A percentile compares a stretch with the other conserved stretches of the same genome.
phyloP scores from a whole-genome alignment of 2,329 filamentous ascomycete genomes.

The Sclerotinia nivalis region DNA sequence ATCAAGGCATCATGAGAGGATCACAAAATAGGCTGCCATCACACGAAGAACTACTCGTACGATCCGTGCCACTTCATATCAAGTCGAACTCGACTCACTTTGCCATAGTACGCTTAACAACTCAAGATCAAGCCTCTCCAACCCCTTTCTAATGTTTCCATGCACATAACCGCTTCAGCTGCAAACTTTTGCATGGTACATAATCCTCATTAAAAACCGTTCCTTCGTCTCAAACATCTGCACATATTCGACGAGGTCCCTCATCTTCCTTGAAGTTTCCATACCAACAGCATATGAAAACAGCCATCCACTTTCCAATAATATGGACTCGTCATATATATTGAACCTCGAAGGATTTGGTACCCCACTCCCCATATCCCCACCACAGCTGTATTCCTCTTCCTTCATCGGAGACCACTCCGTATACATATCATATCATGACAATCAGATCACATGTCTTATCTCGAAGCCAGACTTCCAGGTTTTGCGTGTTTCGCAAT shows the following conservation, averaged over 20 bases:
- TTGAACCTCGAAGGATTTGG: neutral
- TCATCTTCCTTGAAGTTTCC: neutral
- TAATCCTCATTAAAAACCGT: neutral
- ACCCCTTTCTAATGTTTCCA: neutral
- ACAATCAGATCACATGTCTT: neutral
- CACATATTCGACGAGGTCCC: neutral
- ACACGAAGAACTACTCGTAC: neutral
- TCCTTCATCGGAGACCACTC: neutral
- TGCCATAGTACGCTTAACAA: neutral
- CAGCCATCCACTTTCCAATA: constrained; percentile 3
- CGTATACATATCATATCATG: neutral
- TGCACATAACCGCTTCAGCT: constrained; percentile 7
- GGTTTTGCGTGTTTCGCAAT: constrained; percentile 1
- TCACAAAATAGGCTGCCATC: neutral
- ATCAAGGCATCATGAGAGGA: neutral
- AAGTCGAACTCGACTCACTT: neutral
- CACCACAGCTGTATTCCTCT: neutral
- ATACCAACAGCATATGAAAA: constrained; percentile 12
- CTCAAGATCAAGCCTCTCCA: neutral
- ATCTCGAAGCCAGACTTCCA: neutral
- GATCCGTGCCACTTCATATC: neutral
- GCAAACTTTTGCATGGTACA: constrained; percentile 4
- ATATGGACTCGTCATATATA: neutral
- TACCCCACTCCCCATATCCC: constrained; percentile 8
- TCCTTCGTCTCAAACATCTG: neutral